These are phyloP conservation scores for Tricholoma saponaceum DNA, from an alignment of 768 basidiomycete genomes.

Conservation along the genomic window DNA sequence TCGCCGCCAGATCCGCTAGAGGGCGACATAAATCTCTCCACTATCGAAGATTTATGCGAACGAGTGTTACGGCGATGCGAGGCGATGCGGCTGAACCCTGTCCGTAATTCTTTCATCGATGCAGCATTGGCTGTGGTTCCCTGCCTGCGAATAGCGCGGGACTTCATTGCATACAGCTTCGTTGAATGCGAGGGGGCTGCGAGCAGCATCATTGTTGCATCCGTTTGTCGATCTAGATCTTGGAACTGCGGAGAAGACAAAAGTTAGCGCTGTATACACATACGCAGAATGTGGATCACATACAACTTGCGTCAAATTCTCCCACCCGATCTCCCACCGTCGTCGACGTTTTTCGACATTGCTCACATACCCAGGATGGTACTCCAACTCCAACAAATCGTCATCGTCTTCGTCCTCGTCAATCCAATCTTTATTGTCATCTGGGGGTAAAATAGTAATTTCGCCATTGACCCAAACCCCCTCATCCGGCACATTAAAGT, in stretches of 20 bases:
- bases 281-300: slow-evolving; percentile 16
- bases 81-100: slow-evolving; percentile 58
- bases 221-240: slow-evolving; percentile 74
- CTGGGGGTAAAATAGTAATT: slow-evolving; percentile 20
- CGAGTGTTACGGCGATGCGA: slow-evolving; percentile 46
- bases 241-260: slow-evolving; percentile 52
- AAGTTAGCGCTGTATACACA: neutral
- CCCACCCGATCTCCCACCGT: slow-evolving; percentile 76
- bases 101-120: slow-evolving; percentile 48
- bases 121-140: slow-evolving; percentile 39
- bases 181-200: slow-evolving; percentile 73
- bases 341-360: slow-evolving; percentile 65
- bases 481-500: slow-evolving; percentile 35
- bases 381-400: slow-evolving; percentile 72
- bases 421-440: slow-evolving; percentile 61
- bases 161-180: slow-evolving; percentile 59
- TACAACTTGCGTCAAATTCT: slow-evolving; percentile 69
- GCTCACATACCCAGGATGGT: slow-evolving; percentile 66
- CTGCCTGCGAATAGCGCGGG: slow-evolving; percentile 65
- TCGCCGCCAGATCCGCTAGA: slow-evolving; percentile 43
- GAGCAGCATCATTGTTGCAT: slow-evolving; percentile 69
- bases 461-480: slow-evolving; percentile 31
- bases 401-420: slow-evolving; percentile 71
- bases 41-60: slow-evolving; percentile 38
- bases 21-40: slow-evolving; percentile 45